phyloP scores from a whole-genome alignment of 768 basidiomycete species.

The Leccinum longicurvipes region DNA sequence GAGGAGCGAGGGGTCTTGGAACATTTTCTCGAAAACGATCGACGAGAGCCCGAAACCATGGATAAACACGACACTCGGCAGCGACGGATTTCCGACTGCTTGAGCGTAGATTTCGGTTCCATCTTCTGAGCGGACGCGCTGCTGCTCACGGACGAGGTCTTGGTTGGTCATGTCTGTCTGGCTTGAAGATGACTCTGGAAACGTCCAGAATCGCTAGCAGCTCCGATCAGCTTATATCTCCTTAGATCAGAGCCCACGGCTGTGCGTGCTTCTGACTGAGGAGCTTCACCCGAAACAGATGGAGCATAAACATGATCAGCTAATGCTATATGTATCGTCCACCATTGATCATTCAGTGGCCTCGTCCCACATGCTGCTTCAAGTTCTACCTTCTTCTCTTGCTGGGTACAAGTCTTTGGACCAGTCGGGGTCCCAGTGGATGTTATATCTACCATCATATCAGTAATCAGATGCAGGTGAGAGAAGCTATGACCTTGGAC shows the following conservation, averaged over 20 bases:
- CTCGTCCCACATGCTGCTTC: not conserved
- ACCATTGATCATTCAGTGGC: not conserved
- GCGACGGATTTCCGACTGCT: not conserved
- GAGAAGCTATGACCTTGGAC: not conserved
- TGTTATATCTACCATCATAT: not conserved
- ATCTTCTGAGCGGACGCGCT: not conserved
- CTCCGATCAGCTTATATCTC: not conserved
- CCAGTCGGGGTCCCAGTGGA: not conserved
- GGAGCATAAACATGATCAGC: not conserved
- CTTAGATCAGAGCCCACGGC: not conserved
- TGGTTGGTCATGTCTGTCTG: not conserved
- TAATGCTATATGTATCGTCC: not conserved
- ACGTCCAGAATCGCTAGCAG: not conserved
- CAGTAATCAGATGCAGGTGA: not conserved
- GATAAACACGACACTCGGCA: not conserved
- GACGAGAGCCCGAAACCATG: not conserved
- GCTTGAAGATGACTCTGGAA: not conserved
- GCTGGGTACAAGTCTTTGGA: not conserved
- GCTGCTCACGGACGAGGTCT: not conserved
- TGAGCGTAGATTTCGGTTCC: slow-evolving; percentile 8
- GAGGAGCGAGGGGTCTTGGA: slow-evolving; percentile 3
- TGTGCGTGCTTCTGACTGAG: not conserved
- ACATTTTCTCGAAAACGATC: not conserved
- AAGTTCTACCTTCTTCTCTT: not conserved
- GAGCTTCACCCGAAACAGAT: not conserved